These are phyloP conservation scores for Populus euphratica DNA, from an alignment of 345 rosid genomes.

Conservation along the genomic window DNA sequence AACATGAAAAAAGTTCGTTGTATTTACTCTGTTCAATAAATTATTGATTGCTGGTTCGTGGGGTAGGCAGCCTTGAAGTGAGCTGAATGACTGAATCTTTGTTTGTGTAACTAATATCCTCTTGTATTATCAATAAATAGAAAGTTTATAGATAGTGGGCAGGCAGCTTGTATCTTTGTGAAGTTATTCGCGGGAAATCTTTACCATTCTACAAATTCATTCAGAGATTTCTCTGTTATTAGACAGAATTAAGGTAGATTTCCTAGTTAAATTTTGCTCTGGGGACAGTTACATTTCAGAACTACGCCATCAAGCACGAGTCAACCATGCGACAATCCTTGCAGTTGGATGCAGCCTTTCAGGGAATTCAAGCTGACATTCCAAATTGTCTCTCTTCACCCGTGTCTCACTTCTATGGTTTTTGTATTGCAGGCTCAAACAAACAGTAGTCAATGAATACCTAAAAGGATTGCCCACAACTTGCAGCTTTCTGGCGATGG, in stretches of 20 bases:
- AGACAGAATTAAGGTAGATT: too few species aligned
- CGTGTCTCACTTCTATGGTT: background rate
- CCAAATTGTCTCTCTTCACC: background rate
- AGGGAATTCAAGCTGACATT: constrained; percentile 20
- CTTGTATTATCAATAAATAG: background rate
- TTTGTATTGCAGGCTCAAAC: constrained; percentile 26
- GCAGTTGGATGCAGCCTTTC: constrained; percentile 38
- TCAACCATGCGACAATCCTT: constrained; percentile 36
- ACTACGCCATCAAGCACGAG: constrained; percentile 31
- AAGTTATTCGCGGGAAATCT: background rate
- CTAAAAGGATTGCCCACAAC: constrained; percentile 35
- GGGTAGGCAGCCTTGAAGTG: background rate
- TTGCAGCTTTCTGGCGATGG: constrained; percentile 36
- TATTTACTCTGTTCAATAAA: background rate
- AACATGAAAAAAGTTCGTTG: background rate
- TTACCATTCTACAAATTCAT: background rate
- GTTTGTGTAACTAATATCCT: too few species aligned
- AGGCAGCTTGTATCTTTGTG: background rate
- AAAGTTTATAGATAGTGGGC: background rate
- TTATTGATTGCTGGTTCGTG: background rate
- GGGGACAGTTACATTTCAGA: constrained; percentile 33
- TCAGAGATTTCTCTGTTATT: too few species aligned
- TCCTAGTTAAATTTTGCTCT: constrained; percentile 17
- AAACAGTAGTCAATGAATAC: constrained; percentile 21
- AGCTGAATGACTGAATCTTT: background rate